Base-by-base conservation (phyloP, 768 basidiomycete species). In the Termitomyces sp. region DNA sequence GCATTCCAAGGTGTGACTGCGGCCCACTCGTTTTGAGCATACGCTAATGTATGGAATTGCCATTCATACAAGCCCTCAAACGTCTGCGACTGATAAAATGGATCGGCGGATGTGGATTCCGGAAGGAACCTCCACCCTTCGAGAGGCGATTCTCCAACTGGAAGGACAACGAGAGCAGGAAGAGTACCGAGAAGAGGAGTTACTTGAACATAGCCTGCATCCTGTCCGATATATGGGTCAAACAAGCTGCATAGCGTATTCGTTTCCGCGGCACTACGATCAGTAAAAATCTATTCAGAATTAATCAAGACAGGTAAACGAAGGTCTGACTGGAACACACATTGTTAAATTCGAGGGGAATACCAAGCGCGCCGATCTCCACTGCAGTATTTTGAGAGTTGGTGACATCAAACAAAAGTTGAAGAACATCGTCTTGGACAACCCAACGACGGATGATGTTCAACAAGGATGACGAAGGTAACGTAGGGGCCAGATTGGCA, bases 21-120 rank as follows among this genome's bases (percentile, higher is more conserved):
- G 7, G 72, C 71, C 83, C 83, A 83, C 64, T 83, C 81, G 63
- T 81, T 79, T 61, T 82, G 70, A 13, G 82, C 81, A 64, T 81
- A 83, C 0, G 82, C 82, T 22, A 81, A 67, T 4, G 81, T 83
- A 57, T 83, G 83, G 66, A 82, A 82, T 63, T 81, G 78, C 82
- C 83, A 83, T 71, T 83, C 83, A 68, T 82, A 82, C 15, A 83
- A 65, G 0, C 76, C 83, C 63, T 84, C 83, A 63, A 84, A 84
- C 0, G 83, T 84, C 64, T 84, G 83, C 1, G 81, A 82, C 62
- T 83, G 82, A 62, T 84, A 84, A 58, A 70, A 79, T 1, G 80
- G 78, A 1, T 76, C 61, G 1, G 68, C 72, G 3, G 74, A 69
- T 0, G 81, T 82, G 22, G 75, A 73, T 65, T 83, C 82, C 2